A percentile compares a stretch with the other conserved stretches of the same genome.
phyloP scores from a whole-genome alignment of 768 basidiomycete genomes.

The Trametes cinnabarina region DNA sequence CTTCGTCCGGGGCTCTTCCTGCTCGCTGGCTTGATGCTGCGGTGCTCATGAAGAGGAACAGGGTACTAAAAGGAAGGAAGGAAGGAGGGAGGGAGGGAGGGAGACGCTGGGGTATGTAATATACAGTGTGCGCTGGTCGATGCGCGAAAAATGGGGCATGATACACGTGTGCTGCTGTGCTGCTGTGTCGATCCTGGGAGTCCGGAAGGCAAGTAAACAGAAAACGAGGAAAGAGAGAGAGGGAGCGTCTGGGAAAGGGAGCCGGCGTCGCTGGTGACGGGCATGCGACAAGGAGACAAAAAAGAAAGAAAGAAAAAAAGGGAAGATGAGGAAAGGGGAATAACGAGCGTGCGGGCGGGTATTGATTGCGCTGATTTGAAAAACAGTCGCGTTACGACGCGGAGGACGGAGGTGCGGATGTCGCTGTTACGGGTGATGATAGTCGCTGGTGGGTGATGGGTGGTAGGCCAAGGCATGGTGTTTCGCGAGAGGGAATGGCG shows the following conservation, averaged over 20 bases:
- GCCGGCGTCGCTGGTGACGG: not conserved
- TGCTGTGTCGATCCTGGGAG: not conserved
- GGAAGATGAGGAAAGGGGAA: not conserved
- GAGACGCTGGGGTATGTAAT: constrained; percentile 11
- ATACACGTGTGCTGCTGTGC: not conserved
- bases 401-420: not conserved
- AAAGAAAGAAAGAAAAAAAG: not conserved
- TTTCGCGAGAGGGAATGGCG: not conserved
- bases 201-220: no score
- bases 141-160: not conserved
- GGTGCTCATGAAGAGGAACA: no score
- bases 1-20: not conserved
- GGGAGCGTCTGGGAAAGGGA: not conserved
- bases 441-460: not conserved
- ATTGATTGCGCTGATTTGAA: not conserved
- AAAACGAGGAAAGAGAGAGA: not conserved
- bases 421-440: not conserved
- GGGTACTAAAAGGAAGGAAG: not conserved
- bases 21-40: no score
- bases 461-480: not conserved
- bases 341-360: constrained; percentile 10
- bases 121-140: constrained; percentile 2
- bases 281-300: no score
- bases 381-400: not conserved
- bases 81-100: not conserved